Percentiles rank a stretch among this genome's conserved stretches.
Evolutionary conservation across 768 basidiomycete genomes (phyloP).

Genomic region (Hypholoma sublateritium): DNA sequence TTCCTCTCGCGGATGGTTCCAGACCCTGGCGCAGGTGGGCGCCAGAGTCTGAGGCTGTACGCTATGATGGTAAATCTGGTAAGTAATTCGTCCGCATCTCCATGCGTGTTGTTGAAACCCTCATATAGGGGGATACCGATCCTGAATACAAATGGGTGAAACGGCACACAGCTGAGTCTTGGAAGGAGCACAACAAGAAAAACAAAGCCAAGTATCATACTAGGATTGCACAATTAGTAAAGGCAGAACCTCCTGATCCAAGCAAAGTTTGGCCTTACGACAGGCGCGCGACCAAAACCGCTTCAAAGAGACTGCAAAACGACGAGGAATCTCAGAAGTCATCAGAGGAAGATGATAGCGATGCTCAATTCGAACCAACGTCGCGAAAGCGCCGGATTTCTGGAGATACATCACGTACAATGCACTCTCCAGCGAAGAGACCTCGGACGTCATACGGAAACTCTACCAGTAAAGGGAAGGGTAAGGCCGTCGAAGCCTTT

Average conservation of each 20-base stretch:
- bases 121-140: conserved; percentile 13
- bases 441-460: neutral
- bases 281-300: conserved; percentile 9
- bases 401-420: neutral
- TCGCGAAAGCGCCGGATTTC: conserved; percentile 7
- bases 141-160: conserved; percentile 35
- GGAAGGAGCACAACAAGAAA: conserved; percentile 49
- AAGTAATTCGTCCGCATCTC: neutral
- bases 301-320: neutral
- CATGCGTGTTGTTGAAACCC: too few relatives aligned
- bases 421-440: conserved; percentile 4
- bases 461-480: conserved; percentile 6
- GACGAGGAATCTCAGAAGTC: conserved; percentile 7
- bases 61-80: neutral
- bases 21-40: neutral
- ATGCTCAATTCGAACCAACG: neutral
- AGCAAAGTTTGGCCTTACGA: conserved; percentile 27
- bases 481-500: neutral
- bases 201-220: conserved; percentile 30
- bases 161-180: conserved; percentile 45
- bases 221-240: conserved; percentile 30
- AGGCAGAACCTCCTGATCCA: conserved; percentile 19
- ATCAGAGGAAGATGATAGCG: conserved; percentile 12
- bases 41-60: neutral
- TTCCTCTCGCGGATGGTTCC: neutral